A percentile compares a stretch with the other conserved stretches of the same genome.
phyloP scores from a whole-genome alignment of 805 yeast species.

The Myxozyma sirexii region DNA sequence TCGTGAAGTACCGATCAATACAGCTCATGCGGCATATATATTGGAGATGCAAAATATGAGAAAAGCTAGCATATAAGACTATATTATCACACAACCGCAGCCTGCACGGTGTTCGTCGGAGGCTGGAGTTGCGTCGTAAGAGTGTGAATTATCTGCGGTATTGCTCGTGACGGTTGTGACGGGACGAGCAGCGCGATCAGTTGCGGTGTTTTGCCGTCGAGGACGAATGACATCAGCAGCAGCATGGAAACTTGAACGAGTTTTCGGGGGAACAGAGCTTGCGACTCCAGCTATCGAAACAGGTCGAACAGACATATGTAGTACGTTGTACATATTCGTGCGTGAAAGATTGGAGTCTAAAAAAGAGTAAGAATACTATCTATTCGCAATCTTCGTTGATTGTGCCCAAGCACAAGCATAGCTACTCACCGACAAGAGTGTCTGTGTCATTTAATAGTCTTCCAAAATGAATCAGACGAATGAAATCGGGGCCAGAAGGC shows the following conservation, averaged over 20 bases:
- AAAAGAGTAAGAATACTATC: background rate
- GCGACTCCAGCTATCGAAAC: conserved; percentile 17
- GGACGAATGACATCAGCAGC: conserved; percentile 8
- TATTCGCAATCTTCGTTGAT: background rate
- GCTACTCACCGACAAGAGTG: conserved; percentile 12
- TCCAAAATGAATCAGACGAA: conserved; percentile 32
- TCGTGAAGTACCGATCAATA: background rate
- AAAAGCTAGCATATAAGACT: background rate
- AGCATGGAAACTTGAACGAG: conserved; percentile 2
- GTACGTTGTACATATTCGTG: conserved; percentile 23
- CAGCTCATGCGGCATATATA: background rate
- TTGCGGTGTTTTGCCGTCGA: background rate
- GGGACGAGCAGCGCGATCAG: background rate
- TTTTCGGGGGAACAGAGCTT: background rate
- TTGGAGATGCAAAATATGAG: background rate
- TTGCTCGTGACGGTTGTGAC: background rate
- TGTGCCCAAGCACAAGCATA: background rate
- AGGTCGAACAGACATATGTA: conserved; percentile 32
- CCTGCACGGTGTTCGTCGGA: conserved; percentile 5
- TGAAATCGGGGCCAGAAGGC: conserved; percentile 17
- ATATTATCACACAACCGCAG: conserved; percentile 25
- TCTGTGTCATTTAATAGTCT: conserved; percentile 24
- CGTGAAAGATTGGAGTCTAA: conserved; percentile 21
- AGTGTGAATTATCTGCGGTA: background rate
- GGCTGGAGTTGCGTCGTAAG: background rate